A percentile compares a stretch with the other conserved stretches of the same genome.
These are phyloP conservation scores for Erythrophleum ivorense DNA, from an alignment of 331 rosid genomes.

Conservation along the genomic window DNA sequence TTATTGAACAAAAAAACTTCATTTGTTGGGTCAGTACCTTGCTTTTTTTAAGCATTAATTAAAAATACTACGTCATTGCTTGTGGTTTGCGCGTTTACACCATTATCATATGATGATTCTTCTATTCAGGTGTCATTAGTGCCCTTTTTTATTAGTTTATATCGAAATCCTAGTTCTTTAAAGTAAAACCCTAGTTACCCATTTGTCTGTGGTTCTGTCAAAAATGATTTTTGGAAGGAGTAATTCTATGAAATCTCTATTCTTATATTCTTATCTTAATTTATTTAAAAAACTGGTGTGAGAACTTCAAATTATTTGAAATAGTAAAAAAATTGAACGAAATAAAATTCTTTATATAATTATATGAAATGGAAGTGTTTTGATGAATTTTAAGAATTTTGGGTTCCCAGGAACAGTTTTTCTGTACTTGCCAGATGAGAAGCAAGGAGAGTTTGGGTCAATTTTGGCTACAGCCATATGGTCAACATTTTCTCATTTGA, in stretches of 20 bases:
- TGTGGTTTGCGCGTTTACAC: slow-evolving; percentile 55
- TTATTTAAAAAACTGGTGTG: not conserved
- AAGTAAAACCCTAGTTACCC: not conserved
- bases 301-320: not conserved
- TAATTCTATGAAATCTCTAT: not conserved
- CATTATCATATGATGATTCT: slow-evolving; percentile 41
- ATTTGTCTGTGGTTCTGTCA: not conserved
- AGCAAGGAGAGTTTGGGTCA: too few species aligned
- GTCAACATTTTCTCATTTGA: slow-evolving; percentile 14
- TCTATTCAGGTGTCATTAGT: slow-evolving; percentile 46
- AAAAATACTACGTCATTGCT: slow-evolving; percentile 47
- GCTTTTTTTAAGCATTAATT: slow-evolving; percentile 34
- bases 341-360: too few species aligned
- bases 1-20: slow-evolving; percentile 51
- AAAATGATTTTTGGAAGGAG: not conserved
- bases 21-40: slow-evolving; percentile 51
- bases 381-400: too few species aligned
- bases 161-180: not conserved
- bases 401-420: too few species aligned
- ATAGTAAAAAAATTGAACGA: too few species aligned
- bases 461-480: slow-evolving; percentile 1
- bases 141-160: slow-evolving; percentile 13
- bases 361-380: too few species aligned
- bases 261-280: not conserved
- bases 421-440: too few species aligned